phyloP scores from a whole-genome alignment of 2,329 filamentous ascomycete species.

The Botrytis porri region DNA sequence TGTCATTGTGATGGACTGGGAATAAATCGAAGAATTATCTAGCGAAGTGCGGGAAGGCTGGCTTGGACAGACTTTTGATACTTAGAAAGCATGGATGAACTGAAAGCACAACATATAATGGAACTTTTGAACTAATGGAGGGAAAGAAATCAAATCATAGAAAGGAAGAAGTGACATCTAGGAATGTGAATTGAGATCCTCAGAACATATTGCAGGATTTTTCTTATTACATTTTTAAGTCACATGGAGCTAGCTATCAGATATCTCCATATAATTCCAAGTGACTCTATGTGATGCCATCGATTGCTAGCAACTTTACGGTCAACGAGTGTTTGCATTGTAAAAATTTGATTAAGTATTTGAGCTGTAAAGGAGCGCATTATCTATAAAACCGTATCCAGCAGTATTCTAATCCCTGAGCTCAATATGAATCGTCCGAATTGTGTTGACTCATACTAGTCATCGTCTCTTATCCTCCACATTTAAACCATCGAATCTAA shows the following conservation, averaged over 20 bases:
- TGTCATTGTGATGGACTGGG: too few species aligned
- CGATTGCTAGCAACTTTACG: neutral
- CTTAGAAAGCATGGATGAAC: neutral
- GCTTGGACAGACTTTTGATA: neutral
- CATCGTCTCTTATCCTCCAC: neutral
- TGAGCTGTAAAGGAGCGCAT: neutral
- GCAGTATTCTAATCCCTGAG: slow-evolving; percentile 1
- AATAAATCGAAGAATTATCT: neutral
- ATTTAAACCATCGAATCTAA: neutral
- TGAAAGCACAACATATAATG: neutral
- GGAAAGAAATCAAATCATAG: neutral
- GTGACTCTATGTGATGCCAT: too few species aligned
- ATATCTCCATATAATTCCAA: too few species aligned
- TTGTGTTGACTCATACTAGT: neutral
- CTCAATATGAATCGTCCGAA: neutral
- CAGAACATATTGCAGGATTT: neutral
- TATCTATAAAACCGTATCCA: slow-evolving; percentile 5
- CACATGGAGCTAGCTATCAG: neutral
- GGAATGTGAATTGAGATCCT: neutral
- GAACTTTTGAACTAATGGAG: neutral
- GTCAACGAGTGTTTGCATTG: neutral
- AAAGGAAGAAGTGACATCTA: neutral
- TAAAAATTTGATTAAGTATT: slow-evolving; percentile 2
- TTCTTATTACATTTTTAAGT: neutral
- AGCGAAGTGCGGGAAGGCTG: neutral